Evolutionary conservation across 306 rosid species (phyloP), one percentile per base, ranked within the genome.

Genomic region (Cucurbita pepo): DNA sequence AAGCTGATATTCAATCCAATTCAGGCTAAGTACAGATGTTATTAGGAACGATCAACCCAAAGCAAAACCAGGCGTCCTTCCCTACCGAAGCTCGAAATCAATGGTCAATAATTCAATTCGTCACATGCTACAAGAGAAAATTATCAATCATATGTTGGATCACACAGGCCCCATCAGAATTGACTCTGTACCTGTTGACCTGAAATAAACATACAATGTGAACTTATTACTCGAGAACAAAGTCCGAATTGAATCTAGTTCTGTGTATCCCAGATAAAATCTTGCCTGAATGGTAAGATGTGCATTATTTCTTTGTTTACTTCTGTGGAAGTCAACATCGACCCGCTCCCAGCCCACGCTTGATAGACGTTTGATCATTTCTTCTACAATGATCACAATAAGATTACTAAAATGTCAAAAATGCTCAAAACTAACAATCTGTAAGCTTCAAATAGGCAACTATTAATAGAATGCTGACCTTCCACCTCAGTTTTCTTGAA

Each of bases 281-380:
- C 83, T 77, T 79, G 83, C 98, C 98, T 88, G 98, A 82, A 94
- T 90, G 72, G 95, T 81, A 53, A 38, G 82, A 72, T 94, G 98
- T 3, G 98, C 98, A 0, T 86, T 74, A 79, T n/a, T 74, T 72
- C 76, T 86, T 82, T 87, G 97, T 77, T 51, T 82, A 70, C 84
- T 87, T 62, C 89, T 83, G 10, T 81, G 79, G 75, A 94, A 94
- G 79, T 80, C 85, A 56, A 94, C 94, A 81, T 94, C 97, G 61
- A 94, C 76, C 52, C 97, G 74, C 54, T 90, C 98, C 97, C 98
- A 94, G 78, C 88, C 83, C 86, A 93, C 48, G 22, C 80, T 79
- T 40, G 89, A 86, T 77, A 93, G 81, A 58, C 89, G 79, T 78
- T 88, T 85, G 45, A 93, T 60, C 94, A 93, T 90, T 82, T 83